These are phyloP conservation scores for Cercospora beticola DNA, from an alignment of 2,329 filamentous ascomycete species.

Conservation along the genomic window DNA sequence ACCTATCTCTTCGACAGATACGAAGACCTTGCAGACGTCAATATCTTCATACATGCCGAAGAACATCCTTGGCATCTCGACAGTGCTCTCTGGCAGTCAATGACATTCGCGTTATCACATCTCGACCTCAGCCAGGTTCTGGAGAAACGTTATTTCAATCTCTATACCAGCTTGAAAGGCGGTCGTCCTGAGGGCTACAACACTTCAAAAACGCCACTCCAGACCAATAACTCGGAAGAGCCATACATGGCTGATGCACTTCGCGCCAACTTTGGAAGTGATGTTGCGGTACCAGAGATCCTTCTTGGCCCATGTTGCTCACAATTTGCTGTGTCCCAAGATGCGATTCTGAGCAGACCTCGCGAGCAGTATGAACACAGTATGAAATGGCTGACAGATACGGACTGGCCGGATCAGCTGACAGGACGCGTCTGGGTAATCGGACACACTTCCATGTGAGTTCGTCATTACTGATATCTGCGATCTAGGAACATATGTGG, in stretches of 20 bases:
- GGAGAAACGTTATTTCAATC: constrained; percentile 21
- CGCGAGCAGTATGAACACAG: constrained; percentile 18
- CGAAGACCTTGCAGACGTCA: constrained; percentile 57
- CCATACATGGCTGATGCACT: constrained; percentile 20
- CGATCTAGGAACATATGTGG: constrained; percentile 25
- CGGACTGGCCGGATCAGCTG: constrained; percentile 16
- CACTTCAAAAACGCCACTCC: constrained; percentile 15
- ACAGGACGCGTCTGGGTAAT: constrained; percentile 20
- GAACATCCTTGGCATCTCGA: constrained; percentile 24
- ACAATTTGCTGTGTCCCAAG: constrained; percentile 21
- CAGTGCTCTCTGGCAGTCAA: constrained; percentile 12
- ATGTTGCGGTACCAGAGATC: constrained; percentile 14
- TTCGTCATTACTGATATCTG: neutral
- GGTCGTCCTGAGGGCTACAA: constrained; percentile 21
- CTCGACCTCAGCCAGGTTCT: constrained; percentile 18
- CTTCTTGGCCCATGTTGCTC: constrained; percentile 25
- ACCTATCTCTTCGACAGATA: constrained; percentile 63
- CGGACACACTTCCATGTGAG: neutral
- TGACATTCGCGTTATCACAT: constrained; percentile 17
- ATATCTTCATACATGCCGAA: constrained; percentile 59
- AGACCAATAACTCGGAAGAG: constrained; percentile 19
- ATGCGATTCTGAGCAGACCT: constrained; percentile 15
- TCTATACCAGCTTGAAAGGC: constrained; percentile 21
- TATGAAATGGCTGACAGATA: constrained; percentile 20
- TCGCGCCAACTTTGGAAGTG: constrained; percentile 20